phyloP scores from a whole-genome alignment of 805 yeast genomes.

The Hanseniaspora pseudoguilliermondii region DNA sequence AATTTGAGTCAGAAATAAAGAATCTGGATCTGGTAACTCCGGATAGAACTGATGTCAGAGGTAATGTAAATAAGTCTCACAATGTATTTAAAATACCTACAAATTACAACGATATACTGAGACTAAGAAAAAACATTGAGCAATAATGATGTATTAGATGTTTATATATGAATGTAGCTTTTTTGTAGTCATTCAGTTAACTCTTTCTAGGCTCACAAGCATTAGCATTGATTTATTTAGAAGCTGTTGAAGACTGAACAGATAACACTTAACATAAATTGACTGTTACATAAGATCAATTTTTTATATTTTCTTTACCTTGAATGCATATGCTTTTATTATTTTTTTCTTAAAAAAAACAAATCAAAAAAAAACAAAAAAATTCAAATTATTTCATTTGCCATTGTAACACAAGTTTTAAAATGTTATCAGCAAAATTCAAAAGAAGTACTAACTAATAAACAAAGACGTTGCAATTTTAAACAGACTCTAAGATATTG shows the following conservation, averaged over 20 bases:
- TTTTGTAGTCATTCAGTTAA: not conserved
- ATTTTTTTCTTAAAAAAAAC: not conserved
- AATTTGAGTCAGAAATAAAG: conserved; percentile 41
- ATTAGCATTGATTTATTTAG: not conserved
- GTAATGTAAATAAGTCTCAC: conserved; percentile 36
- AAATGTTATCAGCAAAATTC: not conserved
- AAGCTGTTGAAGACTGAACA: too few relatives aligned
- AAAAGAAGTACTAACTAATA: too few relatives aligned
- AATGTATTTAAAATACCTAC: conserved; percentile 52
- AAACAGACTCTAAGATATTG: too few relatives aligned
- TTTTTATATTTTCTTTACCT: not conserved
- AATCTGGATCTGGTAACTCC: conserved; percentile 50
- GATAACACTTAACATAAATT: not conserved
- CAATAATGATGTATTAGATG: not conserved
- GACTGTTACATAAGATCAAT: not conserved
- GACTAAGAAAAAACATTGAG: conserved; percentile 5
- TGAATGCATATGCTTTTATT: not conserved
- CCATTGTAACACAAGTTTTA: not conserved
- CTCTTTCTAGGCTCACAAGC: not conserved
- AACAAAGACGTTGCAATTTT: too few relatives aligned
- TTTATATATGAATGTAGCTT: not conserved
- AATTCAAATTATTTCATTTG: not conserved
- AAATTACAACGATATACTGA: conserved; percentile 25
- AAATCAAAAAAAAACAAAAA: not conserved
- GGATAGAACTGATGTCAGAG: conserved; percentile 61